These are phyloP conservation scores for Capillidium heterosporum DNA, from an alignment of 371 early-diverging fungal species.

Conservation along the genomic window DNA sequence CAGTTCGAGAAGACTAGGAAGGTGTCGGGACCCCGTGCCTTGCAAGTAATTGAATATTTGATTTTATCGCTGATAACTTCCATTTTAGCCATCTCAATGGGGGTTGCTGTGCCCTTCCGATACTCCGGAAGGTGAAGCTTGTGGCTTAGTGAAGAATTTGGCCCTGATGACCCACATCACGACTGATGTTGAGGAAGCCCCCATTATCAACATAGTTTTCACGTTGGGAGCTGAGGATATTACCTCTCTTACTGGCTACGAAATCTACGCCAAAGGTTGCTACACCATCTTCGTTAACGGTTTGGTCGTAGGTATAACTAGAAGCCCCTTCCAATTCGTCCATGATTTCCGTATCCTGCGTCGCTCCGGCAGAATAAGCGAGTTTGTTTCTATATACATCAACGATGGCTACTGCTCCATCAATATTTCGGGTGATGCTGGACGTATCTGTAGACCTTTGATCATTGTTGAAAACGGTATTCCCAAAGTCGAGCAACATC, in stretches of 20 bases:
- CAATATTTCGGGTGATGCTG: conserved; percentile 93
- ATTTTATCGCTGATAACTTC: background rate
- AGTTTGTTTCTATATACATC: conserved; percentile 87
- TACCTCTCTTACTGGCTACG: conserved; percentile 58
- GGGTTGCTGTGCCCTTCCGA: conserved; percentile 98
- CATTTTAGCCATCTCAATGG: conserved; percentile 80
- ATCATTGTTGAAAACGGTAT: conserved; percentile 84
- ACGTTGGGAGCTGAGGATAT: conserved; percentile 82
- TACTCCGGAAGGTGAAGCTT: conserved; percentile 99
- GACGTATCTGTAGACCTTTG: conserved; percentile 95
- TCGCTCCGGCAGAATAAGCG: conserved; percentile 69
- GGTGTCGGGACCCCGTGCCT: conserved; percentile 94
- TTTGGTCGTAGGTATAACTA: conserved; percentile 73
- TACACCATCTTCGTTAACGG: conserved; percentile 88
- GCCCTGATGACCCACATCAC: conserved; percentile 99
- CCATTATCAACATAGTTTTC: conserved; percentile 55
- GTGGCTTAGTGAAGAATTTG: conserved; percentile 99
- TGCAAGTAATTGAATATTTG: conserved; percentile 37
- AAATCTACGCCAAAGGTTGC: conserved; percentile 52
- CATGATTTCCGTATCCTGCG: conserved; percentile 67
- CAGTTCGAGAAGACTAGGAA: conserved; percentile 99
- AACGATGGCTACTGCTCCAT: conserved; percentile 70
- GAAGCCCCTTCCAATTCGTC: conserved; percentile 59
- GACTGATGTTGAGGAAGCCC: conserved; percentile 75
- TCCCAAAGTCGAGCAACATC: conserved; percentile 48